Evolutionary conservation across 2,329 filamentous ascomycete genomes (phyloP).

Genomic region (Colletotrichum destructivum): DNA sequence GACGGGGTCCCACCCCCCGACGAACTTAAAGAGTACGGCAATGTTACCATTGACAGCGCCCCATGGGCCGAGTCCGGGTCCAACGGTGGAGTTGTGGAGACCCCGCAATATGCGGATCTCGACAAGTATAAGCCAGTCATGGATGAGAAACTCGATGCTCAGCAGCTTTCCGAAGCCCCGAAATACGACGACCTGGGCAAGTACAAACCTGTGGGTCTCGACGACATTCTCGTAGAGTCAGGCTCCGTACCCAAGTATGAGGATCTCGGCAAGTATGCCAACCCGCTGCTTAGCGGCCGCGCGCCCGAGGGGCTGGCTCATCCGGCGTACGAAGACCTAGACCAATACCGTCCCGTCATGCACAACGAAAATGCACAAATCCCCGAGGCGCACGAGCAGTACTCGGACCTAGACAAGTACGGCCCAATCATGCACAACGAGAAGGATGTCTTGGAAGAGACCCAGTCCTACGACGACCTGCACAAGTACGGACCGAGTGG

Average conservation of each 20-base stretch:
- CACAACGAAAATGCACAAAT: constrained; percentile 52
- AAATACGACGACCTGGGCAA: constrained; percentile 60
- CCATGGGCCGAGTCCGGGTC: constrained; percentile 42
- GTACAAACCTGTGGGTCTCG: constrained; percentile 52
- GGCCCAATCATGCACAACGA: constrained; percentile 49
- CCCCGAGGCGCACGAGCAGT: constrained; percentile 38
- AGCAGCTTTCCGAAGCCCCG: constrained; percentile 40
- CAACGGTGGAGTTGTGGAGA: constrained; percentile 38
- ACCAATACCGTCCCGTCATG: constrained; percentile 50
- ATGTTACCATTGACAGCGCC: constrained; percentile 50
- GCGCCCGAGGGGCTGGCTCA: constrained; percentile 46
- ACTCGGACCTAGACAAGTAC: constrained; percentile 44
- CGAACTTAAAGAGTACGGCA: constrained; percentile 55
- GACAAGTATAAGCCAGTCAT: constrained; percentile 55
- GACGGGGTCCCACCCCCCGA: constrained; percentile 53
- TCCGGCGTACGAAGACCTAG: constrained; percentile 53
- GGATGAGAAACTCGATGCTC: constrained; percentile 48
- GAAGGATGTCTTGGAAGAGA: constrained; percentile 55
- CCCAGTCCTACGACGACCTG: constrained; percentile 57
- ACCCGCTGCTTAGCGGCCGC: constrained; percentile 37
- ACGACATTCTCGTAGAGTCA: constrained; percentile 22
- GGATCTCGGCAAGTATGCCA: constrained; percentile 53
- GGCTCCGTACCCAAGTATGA: constrained; percentile 49
- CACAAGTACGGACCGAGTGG: constrained; percentile 53
- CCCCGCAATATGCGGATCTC: constrained; percentile 47